Percentiles rank a stretch among this genome's conserved stretches.
These are phyloP conservation scores for Pseudocercospora macadamiae DNA, from an alignment of 2,329 filamentous ascomycete species.

Conservation along the genomic window DNA sequence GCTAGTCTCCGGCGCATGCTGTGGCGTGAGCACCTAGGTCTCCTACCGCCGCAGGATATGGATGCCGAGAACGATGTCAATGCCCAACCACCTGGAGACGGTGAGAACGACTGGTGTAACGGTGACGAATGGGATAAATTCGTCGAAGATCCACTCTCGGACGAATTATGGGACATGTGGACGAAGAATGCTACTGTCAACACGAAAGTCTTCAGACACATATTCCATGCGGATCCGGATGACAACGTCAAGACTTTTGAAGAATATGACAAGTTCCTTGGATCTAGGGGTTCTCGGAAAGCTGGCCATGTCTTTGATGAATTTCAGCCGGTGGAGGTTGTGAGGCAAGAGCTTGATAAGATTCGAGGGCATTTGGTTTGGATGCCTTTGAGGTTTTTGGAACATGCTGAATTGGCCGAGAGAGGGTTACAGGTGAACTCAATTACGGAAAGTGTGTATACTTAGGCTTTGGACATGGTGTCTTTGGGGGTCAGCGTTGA, in stretches of 20 bases:
- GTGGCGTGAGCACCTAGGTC: slow-evolving; percentile 87
- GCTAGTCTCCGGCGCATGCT: slow-evolving; percentile 78
- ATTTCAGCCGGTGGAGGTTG: slow-evolving; percentile 72
- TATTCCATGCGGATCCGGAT: slow-evolving; percentile 89
- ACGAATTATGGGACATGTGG: slow-evolving; percentile 67
- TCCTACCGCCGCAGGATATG: slow-evolving; percentile 72
- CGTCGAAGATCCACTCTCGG: slow-evolving; percentile 62
- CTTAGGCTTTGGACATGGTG: slow-evolving; percentile 45
- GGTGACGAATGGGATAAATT: slow-evolving; percentile 64
- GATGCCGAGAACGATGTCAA: slow-evolving; percentile 71
- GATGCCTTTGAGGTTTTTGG: slow-evolving; percentile 90
- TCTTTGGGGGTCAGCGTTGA: background rate
- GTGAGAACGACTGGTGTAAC: slow-evolving; percentile 74
- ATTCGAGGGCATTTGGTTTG: slow-evolving; percentile 85
- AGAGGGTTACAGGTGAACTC: slow-evolving; percentile 82
- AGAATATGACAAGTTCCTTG: slow-evolving; percentile 82
- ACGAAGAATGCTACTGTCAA: slow-evolving; percentile 69
- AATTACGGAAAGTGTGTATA: slow-evolving; percentile 85
- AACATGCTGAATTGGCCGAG: slow-evolving; percentile 86
- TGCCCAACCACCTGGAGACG: slow-evolving; percentile 72
- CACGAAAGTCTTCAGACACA: slow-evolving; percentile 73
- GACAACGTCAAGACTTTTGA: slow-evolving; percentile 86
- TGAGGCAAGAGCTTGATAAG: slow-evolving; percentile 73
- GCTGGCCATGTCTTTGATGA: slow-evolving; percentile 85
- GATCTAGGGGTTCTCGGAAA: slow-evolving; percentile 61